Base-by-base conservation (phyloP, 148 eudicot genomes). In the Cornus kousa region DNA sequence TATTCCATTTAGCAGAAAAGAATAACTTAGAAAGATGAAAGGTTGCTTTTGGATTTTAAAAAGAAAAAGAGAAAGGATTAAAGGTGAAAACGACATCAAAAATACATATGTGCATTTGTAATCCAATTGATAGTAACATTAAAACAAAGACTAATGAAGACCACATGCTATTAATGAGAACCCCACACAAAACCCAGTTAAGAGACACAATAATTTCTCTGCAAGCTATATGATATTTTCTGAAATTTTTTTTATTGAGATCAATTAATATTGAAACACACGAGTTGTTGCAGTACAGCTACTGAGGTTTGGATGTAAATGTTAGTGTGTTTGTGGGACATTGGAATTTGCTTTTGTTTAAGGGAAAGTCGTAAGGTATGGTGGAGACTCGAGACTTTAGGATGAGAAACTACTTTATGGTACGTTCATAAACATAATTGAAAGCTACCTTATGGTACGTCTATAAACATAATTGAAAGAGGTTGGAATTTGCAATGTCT, bases 391-490 rank as follows among this genome's bases (percentile, higher is more conserved):
- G 28, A 28, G 28, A 67, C 14, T 19, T 20, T 35, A 33, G 22
- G 8, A 71, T 39, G 50, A 20, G 3, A 10, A 35, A 71, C 73
- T 71, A 71, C 73, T 71, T 71, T 71, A 39, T 71, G 57, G 28
- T 16, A 22, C 31, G 2, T 8, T 9, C 37, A 35, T 35, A 35
- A 35, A 71, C 20, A n/a, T 71, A 40, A 71, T 71, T 22, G 20
- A 71, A 71, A 71, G 0, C 16, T 28, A 28, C 28, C 1, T 28
- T 28, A 28, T 28, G 28, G 28, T 28, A 28, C 28, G 28, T 28
- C 1, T 1, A 0, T 28, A 28, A 28, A 28, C 28, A 28, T 28
- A 28, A 28, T 28, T 28, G 28, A 28, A 28, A 28, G 28, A 28
- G 28, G 28, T 28, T 28, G 28, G 1, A 28, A 28, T 28, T 28